Base-by-base conservation (phyloP, 2,329 filamentous ascomycete species). In the Epicoccum sorghinum region DNA sequence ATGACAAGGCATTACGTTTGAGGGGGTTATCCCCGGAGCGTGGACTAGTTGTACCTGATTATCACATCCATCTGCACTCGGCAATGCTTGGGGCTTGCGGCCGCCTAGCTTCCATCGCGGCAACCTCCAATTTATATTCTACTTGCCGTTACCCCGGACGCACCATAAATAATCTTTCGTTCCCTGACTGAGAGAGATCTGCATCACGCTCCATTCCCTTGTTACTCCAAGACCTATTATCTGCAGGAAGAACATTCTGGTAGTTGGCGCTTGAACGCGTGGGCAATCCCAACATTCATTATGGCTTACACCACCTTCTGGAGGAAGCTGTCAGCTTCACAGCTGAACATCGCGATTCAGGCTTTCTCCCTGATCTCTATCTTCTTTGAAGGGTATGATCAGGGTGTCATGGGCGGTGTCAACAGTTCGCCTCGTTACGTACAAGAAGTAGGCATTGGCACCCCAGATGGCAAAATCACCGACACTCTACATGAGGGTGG, bases 341-440 rank as follows among this genome's bases (percentile, higher is more conserved):
- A 55, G 23, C 52, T 49, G n/a, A 36, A 42, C 14, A 40, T 35
- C 27, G 40, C 41, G 4, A 46, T 55, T 23, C 38, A 40, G 23
- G 36, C 33, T 13, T 47, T 52, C 36, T 47, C 43, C 23, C 36
- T 51, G 18, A 41, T 57, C 7, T 32, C 55, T 12, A 47, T 57
- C 5, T 49, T 53, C 14, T 57, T 53, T 27, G 55, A 57, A 46
- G 64, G 64, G 29, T 66, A 65, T 47, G 60, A 65, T 45, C 64
- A 67, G 43, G 63, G 63, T 42, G 59, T 67, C 43, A 59, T 67
- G 57, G 61, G 62, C 24, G 60, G 59, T 4, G 55, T 57, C n/a
- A 49, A 43, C 25, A 41, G 44, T 35, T 29, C 55, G 23, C 55
- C 55, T 29, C 32, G 47, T 12, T 58, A 51, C 37, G 40, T 55